Evolutionary conservation across 1,284 basidiomycete genomes (phyloP).

Genomic region (Malassezia pachydermatis): DNA sequence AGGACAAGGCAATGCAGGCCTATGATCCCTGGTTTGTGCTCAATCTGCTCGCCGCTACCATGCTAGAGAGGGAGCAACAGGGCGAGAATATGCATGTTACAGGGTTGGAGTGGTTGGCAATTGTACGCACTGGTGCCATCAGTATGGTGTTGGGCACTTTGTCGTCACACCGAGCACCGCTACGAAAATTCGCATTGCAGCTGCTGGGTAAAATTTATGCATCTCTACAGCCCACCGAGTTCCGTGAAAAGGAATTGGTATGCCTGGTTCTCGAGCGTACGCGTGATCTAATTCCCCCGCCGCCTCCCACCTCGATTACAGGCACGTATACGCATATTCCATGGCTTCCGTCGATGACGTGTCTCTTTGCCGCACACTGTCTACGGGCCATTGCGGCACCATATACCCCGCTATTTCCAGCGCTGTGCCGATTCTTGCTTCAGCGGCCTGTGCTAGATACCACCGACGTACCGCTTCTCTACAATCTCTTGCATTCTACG

Average conservation of each 20-base stretch:
- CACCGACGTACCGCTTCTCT: slow-evolving; percentile 71
- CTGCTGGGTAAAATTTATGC: slow-evolving; percentile 50
- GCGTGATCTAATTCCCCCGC: slow-evolving; percentile 21
- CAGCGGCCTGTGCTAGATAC: slow-evolving; percentile 67
- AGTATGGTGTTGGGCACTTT: slow-evolving; percentile 65
- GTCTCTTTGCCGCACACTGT: slow-evolving; percentile 68
- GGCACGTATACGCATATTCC: slow-evolving; percentile 39
- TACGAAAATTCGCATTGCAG: slow-evolving; percentile 54
- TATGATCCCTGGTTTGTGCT: slow-evolving; percentile 78
- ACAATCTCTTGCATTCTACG: slow-evolving; percentile 66
- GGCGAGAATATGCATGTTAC: slow-evolving; percentile 49
- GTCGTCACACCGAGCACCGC: slow-evolving; percentile 58
- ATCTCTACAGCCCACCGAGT: slow-evolving; percentile 54
- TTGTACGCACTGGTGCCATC: slow-evolving; percentile 70
- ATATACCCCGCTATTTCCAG: slow-evolving; percentile 67
- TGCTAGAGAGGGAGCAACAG: slow-evolving; percentile 51
- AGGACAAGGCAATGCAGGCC: slow-evolving; percentile 1
- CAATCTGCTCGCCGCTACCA: slow-evolving; percentile 58
- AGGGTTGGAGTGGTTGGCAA: slow-evolving; percentile 67
- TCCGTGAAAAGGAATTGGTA: slow-evolving; percentile 72
- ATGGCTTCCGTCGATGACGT: slow-evolving; percentile 61
- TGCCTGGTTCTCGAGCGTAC: slow-evolving; percentile 65
- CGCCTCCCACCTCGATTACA: slow-evolving; percentile 27
- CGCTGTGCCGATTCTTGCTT: slow-evolving; percentile 68
- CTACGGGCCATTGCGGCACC: slow-evolving; percentile 70